Conservation (phyloP, 768 basidiomycete species). For the Multifurca ochricompacta region DNA sequence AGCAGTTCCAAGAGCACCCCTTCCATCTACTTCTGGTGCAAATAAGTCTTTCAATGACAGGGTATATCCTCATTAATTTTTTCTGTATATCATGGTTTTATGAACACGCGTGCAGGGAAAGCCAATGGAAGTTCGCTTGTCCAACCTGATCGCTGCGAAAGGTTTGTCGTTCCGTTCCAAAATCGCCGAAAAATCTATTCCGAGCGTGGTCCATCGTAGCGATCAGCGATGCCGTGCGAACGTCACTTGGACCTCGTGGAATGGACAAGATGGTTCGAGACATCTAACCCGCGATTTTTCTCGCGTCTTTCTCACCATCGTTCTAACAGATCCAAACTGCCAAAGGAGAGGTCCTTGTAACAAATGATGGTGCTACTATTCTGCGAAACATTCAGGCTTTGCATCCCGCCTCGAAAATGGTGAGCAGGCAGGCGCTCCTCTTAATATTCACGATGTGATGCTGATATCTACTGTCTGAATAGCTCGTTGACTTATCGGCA, state of each 20-base stretch:
- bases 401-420: conserved; percentile 99
- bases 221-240: conserved; percentile 95
- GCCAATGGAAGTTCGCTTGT: conserved; percentile 95
- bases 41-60: conserved; percentile 74
- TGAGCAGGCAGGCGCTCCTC: conserved; percentile 24
- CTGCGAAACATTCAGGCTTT: conserved; percentile 91
- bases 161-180: conserved; percentile 44
- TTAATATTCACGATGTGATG: background rate
- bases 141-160: conserved; percentile 97
- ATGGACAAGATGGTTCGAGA: conserved; percentile 97
- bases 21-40: conserved; percentile 13
- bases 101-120: conserved; percentile 62
- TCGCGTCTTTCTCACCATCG: conserved; percentile 1
- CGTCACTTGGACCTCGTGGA: conserved; percentile 91
- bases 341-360: conserved; percentile 95
- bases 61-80: conserved; percentile 32
- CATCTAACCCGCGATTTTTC: background rate
- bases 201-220: conserved; percentile 38
- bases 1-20: conserved; percentile 18
- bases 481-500: conserved; percentile 96
- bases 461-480: conserved; percentile 11
- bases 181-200: conserved; percentile 11
- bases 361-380: conserved; percentile 98
- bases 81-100: conserved; percentile 7
- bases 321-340: conserved; percentile 82